phyloP scores from a whole-genome alignment of 2,329 filamentous ascomycete genomes.

The Fusarium domesticum region DNA sequence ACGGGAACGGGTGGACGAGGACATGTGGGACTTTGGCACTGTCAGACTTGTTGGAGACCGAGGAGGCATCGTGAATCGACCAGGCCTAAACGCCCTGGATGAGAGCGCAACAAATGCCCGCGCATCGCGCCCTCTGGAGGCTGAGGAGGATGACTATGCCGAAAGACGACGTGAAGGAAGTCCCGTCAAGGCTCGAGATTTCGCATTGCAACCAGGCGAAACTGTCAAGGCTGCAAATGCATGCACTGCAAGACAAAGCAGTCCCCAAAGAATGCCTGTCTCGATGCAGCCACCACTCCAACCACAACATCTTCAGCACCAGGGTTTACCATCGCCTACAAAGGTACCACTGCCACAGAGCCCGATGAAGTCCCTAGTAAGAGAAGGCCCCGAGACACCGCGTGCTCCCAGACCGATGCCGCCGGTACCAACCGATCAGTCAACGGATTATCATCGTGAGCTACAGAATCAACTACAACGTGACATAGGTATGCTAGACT shows the following conservation, averaged over 20 bases:
- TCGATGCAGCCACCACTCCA: constrained; percentile 29
- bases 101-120: constrained; percentile 78
- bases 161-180: constrained; percentile 50
- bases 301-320: constrained; percentile 15
- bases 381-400: constrained; percentile 46
- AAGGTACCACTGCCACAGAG: constrained; percentile 58
- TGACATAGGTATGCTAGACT: constrained; percentile 57
- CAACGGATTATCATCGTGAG: constrained; percentile 58
- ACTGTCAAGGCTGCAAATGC: constrained; percentile 53
- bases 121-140: constrained; percentile 51
- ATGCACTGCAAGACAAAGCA: constrained; percentile 53
- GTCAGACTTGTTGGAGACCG: constrained; percentile 75
- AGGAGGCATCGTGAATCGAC: constrained; percentile 53
- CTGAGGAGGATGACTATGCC: constrained; percentile 45
- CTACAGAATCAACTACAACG: constrained; percentile 62
- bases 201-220: constrained; percentile 45
- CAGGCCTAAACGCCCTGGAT: constrained; percentile 68
- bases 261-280: constrained; percentile 58
- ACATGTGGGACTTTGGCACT: constrained; percentile 98
- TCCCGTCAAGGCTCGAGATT: constrained; percentile 51
- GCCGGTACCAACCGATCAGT: constrained; percentile 46
- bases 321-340: constrained; percentile 45
- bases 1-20: constrained; percentile 64
- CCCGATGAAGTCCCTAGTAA: constrained; percentile 29
- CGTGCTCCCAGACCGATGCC: constrained; percentile 47